These are phyloP conservation scores for Blumeriella jaapii DNA, from an alignment of 2,329 filamentous ascomycete species.

Conservation along the genomic window DNA sequence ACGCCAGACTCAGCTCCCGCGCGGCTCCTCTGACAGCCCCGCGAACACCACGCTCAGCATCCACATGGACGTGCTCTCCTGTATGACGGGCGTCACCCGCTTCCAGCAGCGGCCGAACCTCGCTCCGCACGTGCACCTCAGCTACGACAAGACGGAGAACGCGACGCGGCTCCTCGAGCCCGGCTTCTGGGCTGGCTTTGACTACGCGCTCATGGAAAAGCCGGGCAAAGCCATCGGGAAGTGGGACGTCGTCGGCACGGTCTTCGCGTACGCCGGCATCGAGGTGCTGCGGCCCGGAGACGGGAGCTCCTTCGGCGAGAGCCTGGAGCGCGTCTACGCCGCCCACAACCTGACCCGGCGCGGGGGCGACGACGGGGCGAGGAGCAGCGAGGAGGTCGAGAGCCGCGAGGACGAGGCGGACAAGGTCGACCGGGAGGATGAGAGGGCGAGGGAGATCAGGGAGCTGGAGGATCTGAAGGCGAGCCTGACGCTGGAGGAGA, in stretches of 20 bases:
- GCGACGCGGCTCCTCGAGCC: conserved; percentile 32
- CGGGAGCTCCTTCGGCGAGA: conserved; percentile 15
- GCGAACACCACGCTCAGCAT: conserved; percentile 32
- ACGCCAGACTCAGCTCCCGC: conserved; percentile 2
- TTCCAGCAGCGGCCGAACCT: conserved; percentile 37
- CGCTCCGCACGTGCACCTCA: conserved; percentile 10
- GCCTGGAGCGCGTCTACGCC: conserved; percentile 16
- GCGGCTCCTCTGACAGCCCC: conserved; percentile 17
- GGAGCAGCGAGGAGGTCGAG: conserved; percentile 15
- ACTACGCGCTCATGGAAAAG: conserved; percentile 49
- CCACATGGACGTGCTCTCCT: conserved; percentile 55
- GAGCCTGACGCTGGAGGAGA: conserved; percentile 18
- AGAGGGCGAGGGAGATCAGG: conserved; percentile 29
- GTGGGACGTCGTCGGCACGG: conserved; percentile 46
- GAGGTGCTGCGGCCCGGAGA: conserved; percentile 43
- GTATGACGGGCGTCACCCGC: conserved; percentile 60
- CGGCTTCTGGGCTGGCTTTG: conserved; percentile 51
- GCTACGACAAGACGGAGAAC: conserved; percentile 54
- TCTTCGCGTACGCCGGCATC: conserved; percentile 47
- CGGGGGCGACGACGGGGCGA: conserved; percentile 4
- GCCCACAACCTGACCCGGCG: conserved; percentile 19
- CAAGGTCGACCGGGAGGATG: conserved; percentile 18
- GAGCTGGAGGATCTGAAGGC: conserved; percentile 16
- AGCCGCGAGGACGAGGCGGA: conserved; percentile 13
- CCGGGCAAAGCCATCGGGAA: conserved; percentile 35